Base-by-base conservation (phyloP, 805 yeast genomes). In the Wickerhamomyces strasburgensis region DNA sequence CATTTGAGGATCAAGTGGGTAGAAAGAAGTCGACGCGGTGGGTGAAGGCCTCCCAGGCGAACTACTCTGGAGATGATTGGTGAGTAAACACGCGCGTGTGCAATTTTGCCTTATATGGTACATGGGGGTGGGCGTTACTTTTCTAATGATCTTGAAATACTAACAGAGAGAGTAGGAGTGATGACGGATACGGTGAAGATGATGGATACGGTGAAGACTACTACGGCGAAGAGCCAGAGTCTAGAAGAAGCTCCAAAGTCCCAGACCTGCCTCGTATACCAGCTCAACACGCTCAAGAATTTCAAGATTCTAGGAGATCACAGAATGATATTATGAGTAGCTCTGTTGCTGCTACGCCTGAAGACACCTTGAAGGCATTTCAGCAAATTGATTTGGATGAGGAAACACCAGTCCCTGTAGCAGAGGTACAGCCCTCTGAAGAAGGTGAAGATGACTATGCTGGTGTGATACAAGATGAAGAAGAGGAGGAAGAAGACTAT, bases 11-110 rank as follows among this genome's bases (percentile, higher is more conserved):
- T 18, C 36, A 57, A n/a, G 61, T 65, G 4, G 58, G 40, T 14
- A 57, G 70, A 38, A 53, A 58, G 48, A 65, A 64, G 43, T 62
- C 68, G 2, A 57, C 64, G 28, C 56, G 70, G 27, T 65, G 70
- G 70, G 62, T 52, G 3, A 62, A 64, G 38, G 70, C 67, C 5
- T 58, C 66, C 0, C 56, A 57, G 31, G 64, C 62, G 3, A 61
- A 57, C 23, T 65, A 65, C 37, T 67, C 62, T 40, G 71, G 71
- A 18, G 63, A 64, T 6, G 70, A 60, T 28, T 65, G 71, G 71
- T 49, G 25, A 34, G 55, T 46, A 14, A 21, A 4, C 14, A n/a
- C n/a, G n/a, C n/a, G n/a, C n/a, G n/a, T n/a, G n/a, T n/a, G n/a
- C n/a, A n/a, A n/a, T n/a, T n/a, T n/a, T n/a, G n/a, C n/a, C n/a